Evolutionary conservation across 192 early-diverging fungal genomes (phyloP).

Genomic region (Coemansia sp.): DNA sequence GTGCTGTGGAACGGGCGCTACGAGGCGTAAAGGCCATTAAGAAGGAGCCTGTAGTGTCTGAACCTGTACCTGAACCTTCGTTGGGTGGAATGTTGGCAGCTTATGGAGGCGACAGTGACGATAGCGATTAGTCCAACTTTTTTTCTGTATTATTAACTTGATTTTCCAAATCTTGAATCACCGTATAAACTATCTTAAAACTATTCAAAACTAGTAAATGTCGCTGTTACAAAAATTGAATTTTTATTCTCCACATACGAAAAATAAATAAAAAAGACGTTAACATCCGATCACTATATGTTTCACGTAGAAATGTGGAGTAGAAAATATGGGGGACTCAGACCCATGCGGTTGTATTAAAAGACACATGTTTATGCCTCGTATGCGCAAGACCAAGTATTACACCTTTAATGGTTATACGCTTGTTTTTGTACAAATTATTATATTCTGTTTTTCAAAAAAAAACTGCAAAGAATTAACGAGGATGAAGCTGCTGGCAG

Average conservation of each 20-base stretch:
- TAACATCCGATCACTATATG: too few species aligned
- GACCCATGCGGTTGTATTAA: neutral
- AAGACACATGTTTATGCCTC: neutral
- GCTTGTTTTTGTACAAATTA: neutral
- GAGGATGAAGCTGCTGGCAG: conserved; percentile 26
- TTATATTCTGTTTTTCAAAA: neutral
- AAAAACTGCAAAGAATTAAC: neutral
- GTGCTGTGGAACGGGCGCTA: neutral
- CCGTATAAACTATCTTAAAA: too few species aligned
- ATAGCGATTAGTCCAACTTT: neutral
- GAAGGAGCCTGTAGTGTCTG: neutral
- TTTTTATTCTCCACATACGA: conserved; percentile 1
- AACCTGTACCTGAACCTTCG: neutral
- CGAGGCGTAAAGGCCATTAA: conserved; percentile 4
- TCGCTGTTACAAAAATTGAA: neutral
- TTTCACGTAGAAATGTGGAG: neutral
- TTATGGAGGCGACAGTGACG: conserved; percentile 27
- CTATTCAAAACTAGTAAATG: neutral
- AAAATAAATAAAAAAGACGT: too few species aligned
- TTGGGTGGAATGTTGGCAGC: conserved; percentile 40
- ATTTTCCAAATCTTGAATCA: neutral
- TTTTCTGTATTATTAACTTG: neutral
- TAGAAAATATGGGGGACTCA: neutral
- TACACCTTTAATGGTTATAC: too few species aligned
- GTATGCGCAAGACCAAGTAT: too few species aligned